phyloP scores from a whole-genome alignment of 2,329 filamentous ascomycete species.

The Pyricularia pennisetigena region DNA sequence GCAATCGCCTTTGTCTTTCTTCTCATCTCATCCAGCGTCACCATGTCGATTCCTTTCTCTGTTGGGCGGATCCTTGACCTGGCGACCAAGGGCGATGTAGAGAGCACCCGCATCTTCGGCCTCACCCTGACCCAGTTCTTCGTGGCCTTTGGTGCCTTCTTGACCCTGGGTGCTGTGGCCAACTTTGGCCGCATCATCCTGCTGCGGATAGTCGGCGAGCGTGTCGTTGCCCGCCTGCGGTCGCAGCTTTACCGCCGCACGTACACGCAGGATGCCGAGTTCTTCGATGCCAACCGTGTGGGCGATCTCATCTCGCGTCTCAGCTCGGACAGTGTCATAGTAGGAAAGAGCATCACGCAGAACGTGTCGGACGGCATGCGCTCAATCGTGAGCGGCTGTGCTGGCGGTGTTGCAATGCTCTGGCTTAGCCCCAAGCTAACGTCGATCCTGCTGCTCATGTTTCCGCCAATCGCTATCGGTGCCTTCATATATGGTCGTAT shows the following conservation, averaged over 20 bases:
- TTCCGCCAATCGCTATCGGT: constrained; percentile 81
- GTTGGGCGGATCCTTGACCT: constrained; percentile 94
- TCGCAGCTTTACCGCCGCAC: constrained; percentile 86
- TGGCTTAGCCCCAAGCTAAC: constrained; percentile 90
- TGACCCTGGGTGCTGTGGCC: constrained; percentile 75
- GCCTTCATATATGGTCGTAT: constrained; percentile 87
- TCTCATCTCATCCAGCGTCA: constrained; percentile 81
- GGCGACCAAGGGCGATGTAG: constrained; percentile 62
- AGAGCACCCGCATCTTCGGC: constrained; percentile 68
- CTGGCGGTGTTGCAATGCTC: constrained; percentile 89
- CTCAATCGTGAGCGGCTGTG: constrained; percentile 78
- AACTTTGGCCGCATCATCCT: constrained; percentile 94
- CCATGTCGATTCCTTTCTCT: constrained; percentile 93
- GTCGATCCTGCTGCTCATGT: constrained; percentile 74
- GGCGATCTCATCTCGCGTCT: constrained; percentile 93
- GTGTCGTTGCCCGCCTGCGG: constrained; percentile 82
- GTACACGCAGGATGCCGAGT: constrained; percentile 95
- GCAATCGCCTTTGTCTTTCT: constrained; percentile 73
- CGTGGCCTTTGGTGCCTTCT: constrained; percentile 61
- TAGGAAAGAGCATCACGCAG: constrained; percentile 96
- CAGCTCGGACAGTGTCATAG: constrained; percentile 93
- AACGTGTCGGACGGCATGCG: constrained; percentile 95
- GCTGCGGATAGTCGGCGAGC: constrained; percentile 85
- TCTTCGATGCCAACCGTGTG: constrained; percentile 95
- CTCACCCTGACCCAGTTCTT: constrained; percentile 85